Conservation (phyloP, 495 filamentous ascomycete genomes). For the Penicillium ochrochloron region DNA sequence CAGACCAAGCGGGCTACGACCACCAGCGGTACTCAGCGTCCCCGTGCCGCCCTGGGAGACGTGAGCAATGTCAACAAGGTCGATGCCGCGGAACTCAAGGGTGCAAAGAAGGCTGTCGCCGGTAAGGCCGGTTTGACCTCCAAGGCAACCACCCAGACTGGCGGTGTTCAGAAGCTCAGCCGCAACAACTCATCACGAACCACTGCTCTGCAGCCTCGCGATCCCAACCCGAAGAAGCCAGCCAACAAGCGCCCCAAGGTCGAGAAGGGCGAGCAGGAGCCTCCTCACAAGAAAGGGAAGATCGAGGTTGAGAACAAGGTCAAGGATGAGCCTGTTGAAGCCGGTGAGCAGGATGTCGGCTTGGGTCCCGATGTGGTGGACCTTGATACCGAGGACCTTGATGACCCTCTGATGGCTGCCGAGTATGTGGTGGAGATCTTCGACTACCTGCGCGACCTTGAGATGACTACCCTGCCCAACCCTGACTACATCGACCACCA, state of each 20-base stretch:
- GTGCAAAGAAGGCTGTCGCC: slow-evolving; percentile 69
- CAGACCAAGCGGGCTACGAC: slow-evolving; percentile 75
- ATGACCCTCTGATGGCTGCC: slow-evolving; percentile 95
- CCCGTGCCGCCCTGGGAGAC: slow-evolving; percentile 83
- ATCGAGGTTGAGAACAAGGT: slow-evolving; percentile 32
- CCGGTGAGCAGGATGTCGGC: slow-evolving; percentile 35
- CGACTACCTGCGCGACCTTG: slow-evolving; percentile 89
- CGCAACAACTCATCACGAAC: slow-evolving; percentile 68
- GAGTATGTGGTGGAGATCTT: slow-evolving; percentile 98
- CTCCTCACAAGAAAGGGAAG: slow-evolving; percentile 61
- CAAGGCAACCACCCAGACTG: slow-evolving; percentile 72
- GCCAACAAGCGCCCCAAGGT: slow-evolving; percentile 60
- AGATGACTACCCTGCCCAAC: slow-evolving; percentile 83
- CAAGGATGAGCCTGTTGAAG: slow-evolving; percentile 41
- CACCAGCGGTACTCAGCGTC: slow-evolving; percentile 56
- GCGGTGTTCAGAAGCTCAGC: slow-evolving; percentile 78
- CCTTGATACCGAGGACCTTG: slow-evolving; percentile 83
- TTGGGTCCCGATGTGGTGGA: slow-evolving; percentile 50
- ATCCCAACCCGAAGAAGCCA: slow-evolving; percentile 65
- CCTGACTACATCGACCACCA: slow-evolving; percentile 93
- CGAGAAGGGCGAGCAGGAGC: slow-evolving; percentile 64
- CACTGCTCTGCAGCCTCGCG: slow-evolving; percentile 61
- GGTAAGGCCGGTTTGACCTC: slow-evolving; percentile 69
- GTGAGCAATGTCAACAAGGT: slow-evolving; percentile 91
- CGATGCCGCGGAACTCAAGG: slow-evolving; percentile 62